Conservation (phyloP, 2,329 filamentous ascomycete genomes). For the Monilinia aucupariae region DNA sequence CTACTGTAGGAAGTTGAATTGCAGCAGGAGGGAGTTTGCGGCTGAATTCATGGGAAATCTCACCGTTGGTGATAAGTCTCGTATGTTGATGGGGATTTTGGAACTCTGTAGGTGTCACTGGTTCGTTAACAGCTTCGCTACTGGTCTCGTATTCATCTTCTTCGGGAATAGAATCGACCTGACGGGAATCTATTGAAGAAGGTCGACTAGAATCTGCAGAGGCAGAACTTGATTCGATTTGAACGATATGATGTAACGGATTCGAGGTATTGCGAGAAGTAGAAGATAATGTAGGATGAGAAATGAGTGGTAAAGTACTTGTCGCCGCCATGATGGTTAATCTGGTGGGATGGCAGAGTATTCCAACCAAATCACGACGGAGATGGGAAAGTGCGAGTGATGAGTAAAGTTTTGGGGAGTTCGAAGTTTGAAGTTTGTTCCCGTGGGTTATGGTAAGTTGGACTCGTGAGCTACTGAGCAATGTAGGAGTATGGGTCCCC, state of each 20-base stretch:
- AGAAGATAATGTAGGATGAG: slow-evolving; percentile 12
- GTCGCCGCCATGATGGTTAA: slow-evolving; percentile 14
- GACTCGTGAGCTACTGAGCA: not conserved
- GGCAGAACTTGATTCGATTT: slow-evolving; percentile 5
- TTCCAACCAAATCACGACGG: not conserved
- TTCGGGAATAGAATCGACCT: slow-evolving; percentile 52
- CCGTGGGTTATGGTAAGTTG: not conserved
- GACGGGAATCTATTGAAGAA: slow-evolving; percentile 31
- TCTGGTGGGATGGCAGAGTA: not conserved
- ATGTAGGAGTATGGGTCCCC: not conserved
- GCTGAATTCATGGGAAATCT: slow-evolving; percentile 11
- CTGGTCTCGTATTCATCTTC: slow-evolving; percentile 52
- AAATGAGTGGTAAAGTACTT: slow-evolving; percentile 2
- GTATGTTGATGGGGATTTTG: slow-evolving; percentile 51
- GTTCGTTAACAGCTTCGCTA: slow-evolving; percentile 55
- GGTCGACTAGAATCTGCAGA: slow-evolving; percentile 21
- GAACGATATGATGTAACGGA: slow-evolving; percentile 8
- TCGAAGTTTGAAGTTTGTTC: not conserved
- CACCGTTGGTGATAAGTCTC: slow-evolving; percentile 27
- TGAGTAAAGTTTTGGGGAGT: not conserved
- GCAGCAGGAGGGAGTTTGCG: slow-evolving; percentile 5
- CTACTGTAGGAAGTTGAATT: slow-evolving; percentile 20
- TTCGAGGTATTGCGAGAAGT: slow-evolving; percentile 3
- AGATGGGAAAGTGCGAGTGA: slow-evolving; percentile 10
- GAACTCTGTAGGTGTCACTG: slow-evolving; percentile 55